Base-by-base conservation (phyloP, 345 rosid genomes). In the Syzygium jambos region DNA sequence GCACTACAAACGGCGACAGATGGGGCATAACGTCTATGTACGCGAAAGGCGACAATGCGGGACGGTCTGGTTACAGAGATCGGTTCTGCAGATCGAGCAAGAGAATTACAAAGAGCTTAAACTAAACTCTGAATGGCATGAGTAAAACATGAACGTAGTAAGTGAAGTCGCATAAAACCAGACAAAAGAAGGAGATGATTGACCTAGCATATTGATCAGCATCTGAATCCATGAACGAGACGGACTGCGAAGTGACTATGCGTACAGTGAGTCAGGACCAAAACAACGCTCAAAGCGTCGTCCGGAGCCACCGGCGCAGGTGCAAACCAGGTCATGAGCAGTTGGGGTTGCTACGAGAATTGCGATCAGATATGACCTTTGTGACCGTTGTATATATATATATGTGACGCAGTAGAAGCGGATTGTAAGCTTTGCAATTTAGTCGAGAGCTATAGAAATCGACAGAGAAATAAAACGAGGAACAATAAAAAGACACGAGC, bases 31-130 rank as follows among this genome's bases (percentile, higher is more conserved):
- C 25, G 0, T 56, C 61, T n/a, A 56, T 56, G n/a, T 11, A 22
- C 23, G n/a, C 2, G 61, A 56, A 9, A 23, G 61, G 52, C 0
- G 0, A 56, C 61, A 56, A 56, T 56, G n/a, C 13, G 0, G n/a
- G 52, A 51, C 0, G 9, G n/a, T 23, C 61, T 4, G 0, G 5
- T 56, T 56, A 27, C 0, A 23, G n/a, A 56, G n/a, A 56, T 0
- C 5, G 12, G 0, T 0, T 56, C 0, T 56, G 5, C n/a, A 56
- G 0, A 54, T 22, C 11, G 4, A 56, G 51, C 51, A 6, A 25
- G 23, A 56, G 12, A 56, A 56, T 22, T 22, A 9, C 3, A 51
- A 56, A 9, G 55, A 27, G 57, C 2, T 54, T 54, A 21, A 21
- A 49, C 51, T 49, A 54, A 54, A 54, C 57, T 38, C 41, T 38